Percentiles rank a stretch among this genome's conserved stretches.
phyloP scores from a whole-genome alignment of 495 filamentous ascomycete species.

The Podospora pseudoanserina region DNA sequence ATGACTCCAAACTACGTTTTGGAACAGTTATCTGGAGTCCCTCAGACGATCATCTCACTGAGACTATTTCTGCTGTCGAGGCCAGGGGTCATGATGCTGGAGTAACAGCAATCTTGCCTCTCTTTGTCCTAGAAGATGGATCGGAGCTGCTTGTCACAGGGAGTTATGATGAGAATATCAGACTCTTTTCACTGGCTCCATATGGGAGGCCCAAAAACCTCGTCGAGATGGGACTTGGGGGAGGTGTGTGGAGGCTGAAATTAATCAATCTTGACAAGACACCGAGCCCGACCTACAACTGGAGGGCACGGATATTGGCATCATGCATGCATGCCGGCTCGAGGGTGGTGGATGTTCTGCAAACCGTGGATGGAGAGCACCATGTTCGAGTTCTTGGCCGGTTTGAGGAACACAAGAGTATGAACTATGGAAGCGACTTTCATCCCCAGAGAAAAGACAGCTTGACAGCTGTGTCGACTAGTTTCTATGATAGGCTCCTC shows the following conservation, averaged over 20 bases:
- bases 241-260: slow-evolving; percentile 89
- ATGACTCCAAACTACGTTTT: slow-evolving; percentile 54
- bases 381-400: slow-evolving; percentile 62
- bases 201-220: slow-evolving; percentile 43
- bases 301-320: slow-evolving; percentile 61
- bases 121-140: slow-evolving; percentile 41
- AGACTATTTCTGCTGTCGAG: slow-evolving; percentile 31
- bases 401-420: slow-evolving; percentile 86
- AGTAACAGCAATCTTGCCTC: slow-evolving; percentile 80
- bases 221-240: slow-evolving; percentile 65
- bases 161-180: slow-evolving; percentile 84
- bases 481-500: slow-evolving; percentile 81
- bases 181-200: slow-evolving; percentile 56
- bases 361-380: slow-evolving; percentile 45
- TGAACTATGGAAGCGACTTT: slow-evolving; percentile 90
- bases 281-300: slow-evolving; percentile 15
- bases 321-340: slow-evolving; percentile 93
- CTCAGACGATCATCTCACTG: slow-evolving; percentile 37
- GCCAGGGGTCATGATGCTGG: slow-evolving; percentile 69
- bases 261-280: slow-evolving; percentile 40
- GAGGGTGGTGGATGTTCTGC: slow-evolving; percentile 53
- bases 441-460: slow-evolving; percentile 40
- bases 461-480: slow-evolving; percentile 66
- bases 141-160: slow-evolving; percentile 70
- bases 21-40: slow-evolving; percentile 25